These are phyloP conservation scores for Amphicarpaea edgeworthii DNA, from an alignment of 306 rosid genomes.

Conservation along the genomic window DNA sequence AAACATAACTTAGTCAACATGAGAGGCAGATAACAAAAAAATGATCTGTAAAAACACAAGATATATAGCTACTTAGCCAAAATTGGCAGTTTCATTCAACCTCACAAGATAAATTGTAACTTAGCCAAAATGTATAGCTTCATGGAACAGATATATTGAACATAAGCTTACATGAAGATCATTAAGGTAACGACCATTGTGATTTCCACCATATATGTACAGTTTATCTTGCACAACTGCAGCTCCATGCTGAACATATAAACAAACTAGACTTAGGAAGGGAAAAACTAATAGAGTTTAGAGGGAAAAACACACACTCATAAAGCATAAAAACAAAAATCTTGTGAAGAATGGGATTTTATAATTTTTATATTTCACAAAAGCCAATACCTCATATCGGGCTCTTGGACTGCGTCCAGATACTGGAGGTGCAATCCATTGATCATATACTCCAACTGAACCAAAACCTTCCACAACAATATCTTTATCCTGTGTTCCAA, in stretches of 20 bases:
- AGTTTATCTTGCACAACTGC: conserved; percentile 85
- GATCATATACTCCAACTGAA: conserved; percentile 78
- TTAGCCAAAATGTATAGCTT: conserved; percentile 1
- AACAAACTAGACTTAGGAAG: conserved; percentile 45
- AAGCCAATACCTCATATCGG: conserved; percentile 81
- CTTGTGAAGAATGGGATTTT: conserved; percentile 33
- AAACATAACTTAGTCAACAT: conserved; percentile 23
- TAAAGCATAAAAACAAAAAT: conserved; percentile 18
- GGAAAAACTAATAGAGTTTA: conserved; percentile 14
- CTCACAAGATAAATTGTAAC: conserved; percentile 15
- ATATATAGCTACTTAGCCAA: conserved; percentile 4
- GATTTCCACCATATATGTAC: conserved; percentile 97
- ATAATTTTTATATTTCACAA: conserved; percentile 34
- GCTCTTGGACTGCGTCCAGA: conserved; percentile 81
- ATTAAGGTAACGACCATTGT: conserved; percentile 95
- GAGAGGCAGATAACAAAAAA: not conserved
- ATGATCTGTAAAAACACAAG: not conserved
- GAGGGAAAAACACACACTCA: conserved; percentile 4
- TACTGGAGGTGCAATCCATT: conserved; percentile 79
- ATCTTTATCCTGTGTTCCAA: conserved; percentile 78
- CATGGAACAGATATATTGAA: conserved; percentile 28
- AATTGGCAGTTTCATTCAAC: conserved; percentile 27
- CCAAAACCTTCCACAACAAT: conserved; percentile 76
- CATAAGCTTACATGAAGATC: conserved; percentile 81
- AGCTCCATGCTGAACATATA: conserved; percentile 84